A percentile compares a stretch with the other conserved stretches of the same genome.
These are phyloP conservation scores for Piromyces sp. DNA, from an alignment of 192 early-diverging fungal species.

Conservation along the genomic window DNA sequence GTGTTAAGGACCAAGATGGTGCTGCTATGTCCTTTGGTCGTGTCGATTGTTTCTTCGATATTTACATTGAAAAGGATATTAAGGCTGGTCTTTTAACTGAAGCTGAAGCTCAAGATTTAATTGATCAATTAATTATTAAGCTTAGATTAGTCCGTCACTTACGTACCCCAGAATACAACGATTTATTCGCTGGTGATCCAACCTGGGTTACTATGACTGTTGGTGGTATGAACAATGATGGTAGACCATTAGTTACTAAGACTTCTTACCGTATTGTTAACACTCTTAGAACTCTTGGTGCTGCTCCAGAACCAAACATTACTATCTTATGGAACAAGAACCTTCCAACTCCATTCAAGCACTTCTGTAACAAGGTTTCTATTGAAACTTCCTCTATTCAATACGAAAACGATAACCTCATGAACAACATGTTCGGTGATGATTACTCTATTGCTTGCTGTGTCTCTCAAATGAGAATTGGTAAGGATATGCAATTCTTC, in stretches of 20 bases:
- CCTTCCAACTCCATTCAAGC: constrained; percentile 3
- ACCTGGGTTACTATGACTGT: too few species aligned
- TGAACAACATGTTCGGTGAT: constrained; percentile 5
- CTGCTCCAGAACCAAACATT: constrained; percentile 9
- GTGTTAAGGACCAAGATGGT: constrained; percentile 3
- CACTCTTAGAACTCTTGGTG: constrained; percentile 4
- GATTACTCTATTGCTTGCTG: constrained; percentile 11
- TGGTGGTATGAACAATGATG: constrained; percentile 4
- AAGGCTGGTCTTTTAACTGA: constrained; percentile 2
- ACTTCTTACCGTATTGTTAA: constrained; percentile 6
- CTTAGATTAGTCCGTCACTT: constrained; percentile 8
- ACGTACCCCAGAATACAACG: constrained; percentile 1
- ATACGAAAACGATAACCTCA: constrained; percentile 8
- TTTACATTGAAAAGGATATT: constrained; percentile 9
- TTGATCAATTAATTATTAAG: constrained; percentile 9
- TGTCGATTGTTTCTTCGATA: constrained; percentile 8
- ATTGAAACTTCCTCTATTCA: constrained; percentile 7
- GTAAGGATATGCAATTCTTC: constrained; percentile 10
- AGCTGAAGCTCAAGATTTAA: constrained; percentile 7
- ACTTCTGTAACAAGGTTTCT: constrained; percentile 2
- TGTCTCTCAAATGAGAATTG: constrained; percentile 6
- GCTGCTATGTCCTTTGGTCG: constrained; percentile 5
- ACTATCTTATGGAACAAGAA: constrained; percentile 5
- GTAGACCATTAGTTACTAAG: constrained; percentile 5
- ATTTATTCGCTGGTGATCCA: too few species aligned